Base-by-base conservation (phyloP, 345 rosid genomes). In the Boechera retrofracta region DNA sequence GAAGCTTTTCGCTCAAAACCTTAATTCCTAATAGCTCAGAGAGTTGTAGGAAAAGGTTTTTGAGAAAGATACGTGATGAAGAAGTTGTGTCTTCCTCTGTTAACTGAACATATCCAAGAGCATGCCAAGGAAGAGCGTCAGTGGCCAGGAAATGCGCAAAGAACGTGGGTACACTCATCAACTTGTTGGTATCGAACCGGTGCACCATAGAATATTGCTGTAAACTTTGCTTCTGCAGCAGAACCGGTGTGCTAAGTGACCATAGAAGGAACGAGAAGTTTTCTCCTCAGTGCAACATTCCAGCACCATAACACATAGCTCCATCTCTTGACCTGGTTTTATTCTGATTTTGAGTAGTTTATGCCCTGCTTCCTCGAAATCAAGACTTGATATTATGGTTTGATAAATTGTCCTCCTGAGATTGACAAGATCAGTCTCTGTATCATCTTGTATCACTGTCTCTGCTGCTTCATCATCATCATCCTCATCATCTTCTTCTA, bases 341-440 rank as follows among this genome's bases (percentile, higher is more conserved):
- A 93, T 83, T 80, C 87, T 87, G 73, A 91, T 87, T 63, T 89
- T 87, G 81, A 88, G 64, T 12, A 93, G 81, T 67, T 91, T 93
- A 79, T 93, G 98, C 55, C 93, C 92, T 51, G 95, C 95, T 82
- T 91, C 97, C 84, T 93, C 96, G 48, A 91, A 91, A 69, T 85
- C 91, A 55, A 89, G 92, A 80, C 93, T 89, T 13, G 97, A 89
- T 93, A 93, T 89, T 62, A 93, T 89, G 6, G 95, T 89, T 6
- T 84, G 81, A 75, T 89, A 91, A 51, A 93, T 88, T 51, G 92
- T 88, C 80, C 95, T 89, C 54, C 98, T 85, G 39, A 91, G 91
- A 77, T 86, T 89, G 16, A 91, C 71, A 79, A 89, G 93, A 79
- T 93, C 88, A 6, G 97, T 87, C 77, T 88, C 97, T 3, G 95